A percentile compares a stretch with the other conserved stretches of the same genome.
Evolutionary conservation across 192 early-diverging fungal genomes (phyloP).

Genomic region (Umbelopsis vinacea): DNA sequence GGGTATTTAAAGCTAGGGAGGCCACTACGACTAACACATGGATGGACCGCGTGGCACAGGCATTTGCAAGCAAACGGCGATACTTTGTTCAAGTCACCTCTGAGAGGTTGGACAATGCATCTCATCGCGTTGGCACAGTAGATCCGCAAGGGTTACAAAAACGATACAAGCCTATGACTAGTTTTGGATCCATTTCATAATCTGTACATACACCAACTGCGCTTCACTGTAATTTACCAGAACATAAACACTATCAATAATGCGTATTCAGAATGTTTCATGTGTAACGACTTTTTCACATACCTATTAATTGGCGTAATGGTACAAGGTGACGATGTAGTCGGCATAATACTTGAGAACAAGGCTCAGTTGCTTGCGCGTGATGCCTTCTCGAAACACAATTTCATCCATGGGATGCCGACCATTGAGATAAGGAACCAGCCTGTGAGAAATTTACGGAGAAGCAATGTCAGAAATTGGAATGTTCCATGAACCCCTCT

Average conservation of each 20-base stretch:
- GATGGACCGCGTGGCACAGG: background rate
- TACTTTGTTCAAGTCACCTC: constrained; percentile 2
- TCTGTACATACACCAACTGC: background rate
- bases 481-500: no score
- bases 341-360: constrained; percentile 44
- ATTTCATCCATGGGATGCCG: constrained; percentile 83
- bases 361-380: constrained; percentile 33
- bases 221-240: no score
- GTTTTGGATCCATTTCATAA: background rate
- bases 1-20: background rate
- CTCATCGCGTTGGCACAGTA: background rate
- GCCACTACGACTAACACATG: background rate
- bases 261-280: no score
- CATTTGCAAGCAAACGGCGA: background rate
- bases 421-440: constrained; percentile 79
- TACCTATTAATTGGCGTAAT: constrained; percentile 17
- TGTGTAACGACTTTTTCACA: no score
- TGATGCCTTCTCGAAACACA: constrained; percentile 63
- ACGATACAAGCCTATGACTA: constrained; percentile 1
- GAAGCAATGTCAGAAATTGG: background rate
- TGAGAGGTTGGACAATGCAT: background rate
- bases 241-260: background rate
- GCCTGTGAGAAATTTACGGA: constrained; percentile 34
- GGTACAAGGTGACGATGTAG: constrained; percentile 37
- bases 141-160: constrained; percentile 2